Base-by-base conservation (phyloP, 2,329 filamentous ascomycete species). In the Colletotrichum agaves region DNA sequence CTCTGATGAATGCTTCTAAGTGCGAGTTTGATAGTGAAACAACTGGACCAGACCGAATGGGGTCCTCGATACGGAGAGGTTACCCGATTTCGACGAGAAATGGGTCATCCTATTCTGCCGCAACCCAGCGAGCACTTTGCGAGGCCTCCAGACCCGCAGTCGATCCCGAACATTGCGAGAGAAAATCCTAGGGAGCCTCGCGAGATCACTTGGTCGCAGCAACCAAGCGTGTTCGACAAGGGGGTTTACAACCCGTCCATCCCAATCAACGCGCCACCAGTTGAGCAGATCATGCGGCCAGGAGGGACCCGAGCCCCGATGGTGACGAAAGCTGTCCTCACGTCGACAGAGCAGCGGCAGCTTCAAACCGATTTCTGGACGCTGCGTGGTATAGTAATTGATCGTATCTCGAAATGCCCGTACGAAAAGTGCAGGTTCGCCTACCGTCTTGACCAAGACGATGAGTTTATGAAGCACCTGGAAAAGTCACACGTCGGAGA, bases 301-400 rank as follows among this genome's bases (percentile, higher is more conserved):
- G 73, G 75, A 1, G 74, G 75, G 1, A 70, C 71, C 17, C 74
- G 73, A 33, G 71, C 81, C 27, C 81, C 82, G 1, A 75, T 77
- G 50, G 71, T 81, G 15, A 77, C 76, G 15, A 75, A 78, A 23
- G 77, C 74, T 1, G 73, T 83, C 15, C 71, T 83, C 61, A 85
- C 82, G 0, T 77, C 78, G 0, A 79, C 76, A 0, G 82, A 84
- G 68, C 75, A 80, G 56, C 75, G 73, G 2, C 71, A 74, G 4
- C 73, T 84, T 1, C 79, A 83, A 56, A 72, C 71, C 0, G 73
- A 78, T 57, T 73, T 79, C 13, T 76, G 78, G 52, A 70, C 72
- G 43, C 71, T 80, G 52, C 78, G 80, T 27, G 74, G 71, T 43
- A 70, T 79, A 41, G 69, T 77, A 1, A 71, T 83, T 2, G 73